Conservation (phyloP, 768 basidiomycete species). For the Lactarius akahatsu region DNA sequence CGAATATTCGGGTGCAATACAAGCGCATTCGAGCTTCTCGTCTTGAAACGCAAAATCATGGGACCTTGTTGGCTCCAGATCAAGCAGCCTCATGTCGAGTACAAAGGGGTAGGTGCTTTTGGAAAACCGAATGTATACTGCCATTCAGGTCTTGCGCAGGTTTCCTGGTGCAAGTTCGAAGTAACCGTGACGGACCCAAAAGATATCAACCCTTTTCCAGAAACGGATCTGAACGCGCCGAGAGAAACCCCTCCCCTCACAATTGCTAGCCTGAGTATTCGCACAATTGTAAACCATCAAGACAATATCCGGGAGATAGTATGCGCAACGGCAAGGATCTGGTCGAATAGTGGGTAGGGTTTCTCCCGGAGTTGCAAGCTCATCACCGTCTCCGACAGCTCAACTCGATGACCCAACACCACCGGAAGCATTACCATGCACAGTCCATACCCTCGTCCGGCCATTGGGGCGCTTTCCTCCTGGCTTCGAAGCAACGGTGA, state of each 20-base stretch:
- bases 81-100: conserved; percentile 68
- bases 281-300: conserved; percentile 91
- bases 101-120: conserved; percentile 65
- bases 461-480: conserved; percentile 85
- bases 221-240: conserved; percentile 65
- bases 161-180: conserved; percentile 97
- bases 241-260: conserved; percentile 87
- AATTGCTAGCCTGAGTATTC: conserved; percentile 81
- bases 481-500: conserved; percentile 73
- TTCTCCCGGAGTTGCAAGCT: background rate
- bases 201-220: conserved; percentile 79
- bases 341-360: conserved; percentile 63
- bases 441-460: conserved; percentile 84
- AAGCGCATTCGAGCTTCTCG: conserved; percentile 88
- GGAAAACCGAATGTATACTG: background rate
- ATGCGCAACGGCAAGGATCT: conserved; percentile 78
- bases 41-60: conserved; percentile 96
- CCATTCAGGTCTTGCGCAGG: conserved; percentile 44
- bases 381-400: conserved; percentile 45
- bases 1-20: conserved; percentile 91
- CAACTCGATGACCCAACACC: conserved; percentile 90
- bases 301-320: conserved; percentile 95
- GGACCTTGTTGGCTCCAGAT: conserved; percentile 96
- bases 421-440: conserved; percentile 80
- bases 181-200: conserved; percentile 81